A percentile compares a stretch with the other conserved stretches of the same genome.
phyloP scores from a whole-genome alignment of 768 basidiomycete genomes.

The Auriscalpium orientale region DNA sequence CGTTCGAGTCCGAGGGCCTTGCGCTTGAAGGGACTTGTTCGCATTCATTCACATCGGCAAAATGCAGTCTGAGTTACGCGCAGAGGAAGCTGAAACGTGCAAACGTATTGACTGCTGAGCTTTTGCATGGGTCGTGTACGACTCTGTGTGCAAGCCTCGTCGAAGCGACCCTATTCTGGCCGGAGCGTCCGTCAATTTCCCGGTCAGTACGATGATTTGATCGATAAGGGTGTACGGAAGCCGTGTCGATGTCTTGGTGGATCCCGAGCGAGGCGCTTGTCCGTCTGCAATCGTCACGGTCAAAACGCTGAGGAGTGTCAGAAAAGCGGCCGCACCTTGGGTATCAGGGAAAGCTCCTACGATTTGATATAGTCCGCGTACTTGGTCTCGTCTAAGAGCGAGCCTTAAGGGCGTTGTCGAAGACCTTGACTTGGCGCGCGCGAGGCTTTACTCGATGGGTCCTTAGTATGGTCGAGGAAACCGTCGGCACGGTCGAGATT shows the following conservation, averaged over 20 bases:
- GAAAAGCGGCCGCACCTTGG: slow-evolving; percentile 37
- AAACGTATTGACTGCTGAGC: slow-evolving; percentile 22
- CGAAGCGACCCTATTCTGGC: slow-evolving; percentile 33
- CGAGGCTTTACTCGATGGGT: too few relatives aligned
- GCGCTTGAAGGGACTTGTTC: too few relatives aligned
- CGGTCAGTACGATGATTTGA: slow-evolving; percentile 65
- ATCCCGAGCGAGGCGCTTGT: slow-evolving; percentile 43
- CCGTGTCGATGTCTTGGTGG: slow-evolving; percentile 57
- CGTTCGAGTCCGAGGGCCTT: too few relatives aligned
- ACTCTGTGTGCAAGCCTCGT: slow-evolving; percentile 46
- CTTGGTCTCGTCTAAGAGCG: too few relatives aligned
- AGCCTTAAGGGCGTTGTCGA: too few relatives aligned
- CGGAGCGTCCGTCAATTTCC: slow-evolving; percentile 42
- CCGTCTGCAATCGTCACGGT: slow-evolving; percentile 32
- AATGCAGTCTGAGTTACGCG: too few relatives aligned
- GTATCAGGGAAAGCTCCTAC: slow-evolving; percentile 59
- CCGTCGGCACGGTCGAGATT: too few relatives aligned
- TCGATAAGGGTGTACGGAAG: slow-evolving; percentile 81
- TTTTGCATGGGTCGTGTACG: slow-evolving; percentile 67
- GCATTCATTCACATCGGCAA: too few relatives aligned
- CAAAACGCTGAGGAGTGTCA: slow-evolving; percentile 2
- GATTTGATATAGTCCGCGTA: too few relatives aligned
- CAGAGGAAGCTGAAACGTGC: too few relatives aligned
- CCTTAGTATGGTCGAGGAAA: too few relatives aligned
- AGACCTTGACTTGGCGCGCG: too few relatives aligned